Evolutionary conservation across 345 rosid species (phyloP), one percentile per base, ranked within the genome.

Genomic region (Eucalyptus regnans): DNA sequence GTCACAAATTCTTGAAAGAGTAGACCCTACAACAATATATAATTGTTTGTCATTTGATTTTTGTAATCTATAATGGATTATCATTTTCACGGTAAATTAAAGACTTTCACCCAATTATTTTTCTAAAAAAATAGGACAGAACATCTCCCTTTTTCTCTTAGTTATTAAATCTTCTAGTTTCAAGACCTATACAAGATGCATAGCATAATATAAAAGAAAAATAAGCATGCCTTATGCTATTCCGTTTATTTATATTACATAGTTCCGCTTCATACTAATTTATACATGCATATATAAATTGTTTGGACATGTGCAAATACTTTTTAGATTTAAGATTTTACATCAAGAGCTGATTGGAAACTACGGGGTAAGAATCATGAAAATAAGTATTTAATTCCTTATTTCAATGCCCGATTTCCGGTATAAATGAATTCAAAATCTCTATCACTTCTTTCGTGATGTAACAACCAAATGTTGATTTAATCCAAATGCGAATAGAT

Each of bases 11-110:
- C 1, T 52, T 52, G 0, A 20, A 20, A 17, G 0, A 52, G 5
- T 52, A 0, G 10, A 52, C 4, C 0, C 2, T 4, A 18, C 10
- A 2, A 20, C 2, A 52, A 52, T 52, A 20, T 0, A 8, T 52
- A 18, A 52, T 52, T 20, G 3, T 0, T 52, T 52, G 0, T 20
- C 8, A 52, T 20, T 52, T 52, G 25, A 52, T 52, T 0, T 52
- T 52, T 52, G 5, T 7, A 20, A 3, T 52, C 1, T 52, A 20
- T 1, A 51, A 51, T 1, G 2, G 20, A 16, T 0, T 16, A 3
- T 16, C 18, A 52, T 52, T 52, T 0, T 52, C 58, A 52, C 0
- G 1, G 2, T 52, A 52, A 52, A 18, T 52, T 7, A 52, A 52
- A 52, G 1, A 52, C 1, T 20, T 1, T 20, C 4, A 7, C 8